phyloP scores from a whole-genome alignment of 2,329 filamentous ascomycete species.

The Trichoderma semiorbis region DNA sequence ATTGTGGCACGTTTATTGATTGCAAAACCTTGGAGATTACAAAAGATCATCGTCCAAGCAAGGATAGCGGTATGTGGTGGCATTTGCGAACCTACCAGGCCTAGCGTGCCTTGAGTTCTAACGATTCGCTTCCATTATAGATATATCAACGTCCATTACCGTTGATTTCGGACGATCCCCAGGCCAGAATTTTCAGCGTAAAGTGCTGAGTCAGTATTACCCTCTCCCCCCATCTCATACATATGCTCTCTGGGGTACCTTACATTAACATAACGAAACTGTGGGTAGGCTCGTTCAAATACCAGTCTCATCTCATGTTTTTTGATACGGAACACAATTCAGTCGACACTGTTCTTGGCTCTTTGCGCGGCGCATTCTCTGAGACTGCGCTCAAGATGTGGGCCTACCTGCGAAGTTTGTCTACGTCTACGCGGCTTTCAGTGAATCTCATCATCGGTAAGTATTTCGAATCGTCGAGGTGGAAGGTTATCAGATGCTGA shows the following conservation, averaged over 20 bases:
- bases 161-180: slow-evolving; percentile 71
- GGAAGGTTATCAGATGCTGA: neutral
- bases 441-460: slow-evolving; percentile 60
- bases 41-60: slow-evolving; percentile 54
- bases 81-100: neutral
- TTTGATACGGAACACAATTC: slow-evolving; percentile 79
- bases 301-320: slow-evolving; percentile 81
- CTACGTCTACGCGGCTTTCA: slow-evolving; percentile 52
- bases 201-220: slow-evolving; percentile 60
- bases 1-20: slow-evolving; percentile 80
- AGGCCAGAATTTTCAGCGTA: slow-evolving; percentile 76
- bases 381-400: slow-evolving; percentile 76
- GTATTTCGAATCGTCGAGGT: slow-evolving; percentile 26
- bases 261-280: neutral
- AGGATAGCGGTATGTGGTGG: neutral
- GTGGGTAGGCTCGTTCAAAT: slow-evolving; percentile 67
- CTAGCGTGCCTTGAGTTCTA: neutral
- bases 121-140: slow-evolving; percentile 19
- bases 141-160: slow-evolving; percentile 68
- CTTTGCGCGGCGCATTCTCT: slow-evolving; percentile 69
- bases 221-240: neutral
- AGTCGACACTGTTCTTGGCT: slow-evolving; percentile 62
- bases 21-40: slow-evolving; percentile 69
- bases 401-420: slow-evolving; percentile 59
- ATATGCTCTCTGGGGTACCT: neutral